Base-by-base conservation (phyloP, 352 stramenopile species). In the Blastocystis hominis region DNA sequence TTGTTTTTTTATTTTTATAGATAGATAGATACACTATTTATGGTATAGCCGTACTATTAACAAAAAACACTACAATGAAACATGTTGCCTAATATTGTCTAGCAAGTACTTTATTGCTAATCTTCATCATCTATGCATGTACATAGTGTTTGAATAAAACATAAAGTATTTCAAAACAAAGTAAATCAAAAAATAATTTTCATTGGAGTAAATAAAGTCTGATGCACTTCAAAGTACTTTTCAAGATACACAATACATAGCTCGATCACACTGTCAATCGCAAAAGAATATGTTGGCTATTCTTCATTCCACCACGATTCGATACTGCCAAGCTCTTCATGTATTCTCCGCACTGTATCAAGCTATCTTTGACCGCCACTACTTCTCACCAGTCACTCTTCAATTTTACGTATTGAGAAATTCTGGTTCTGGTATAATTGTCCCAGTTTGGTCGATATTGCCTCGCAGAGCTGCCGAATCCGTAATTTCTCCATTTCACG, bases 391-490 rank as follows among this genome's bases (percentile, higher is more conserved):
- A 59, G 50, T 1, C 10, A 0, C 1, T 3, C 50, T n/a, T 13
- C 13, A 59, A n/a, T 59, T 13, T 20, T 59, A 59, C 50, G 50
- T 59, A 59, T 13, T 20, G 50, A 59, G n/a, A 50, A 61, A 20
- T 62, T 62, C 30, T 64, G 30, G 17, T 80, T 80, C 9, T 80
- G 46, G 42, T 64, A 80, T 9, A 64, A 40, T 24, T 80, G 46
- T 2, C 70, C 70, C 46, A 80, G 34, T 64, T 80, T 80, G 20
- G 46, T 55, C 4, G 64, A 80, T 34, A 62, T 64, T n/a, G 42
- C 9, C n/a, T 80, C 70, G 42, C 70, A 80, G 20, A 64, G 9
- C 7, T 61, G 24, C 20, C 70, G 42, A 30, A 64, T 54, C 30
- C 55, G 50, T 5, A 20, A 80, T 64, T 80, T 80, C 70, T 80